phyloP scores from a whole-genome alignment of 495 filamentous ascomycete species.

The Penicillium silybi region DNA sequence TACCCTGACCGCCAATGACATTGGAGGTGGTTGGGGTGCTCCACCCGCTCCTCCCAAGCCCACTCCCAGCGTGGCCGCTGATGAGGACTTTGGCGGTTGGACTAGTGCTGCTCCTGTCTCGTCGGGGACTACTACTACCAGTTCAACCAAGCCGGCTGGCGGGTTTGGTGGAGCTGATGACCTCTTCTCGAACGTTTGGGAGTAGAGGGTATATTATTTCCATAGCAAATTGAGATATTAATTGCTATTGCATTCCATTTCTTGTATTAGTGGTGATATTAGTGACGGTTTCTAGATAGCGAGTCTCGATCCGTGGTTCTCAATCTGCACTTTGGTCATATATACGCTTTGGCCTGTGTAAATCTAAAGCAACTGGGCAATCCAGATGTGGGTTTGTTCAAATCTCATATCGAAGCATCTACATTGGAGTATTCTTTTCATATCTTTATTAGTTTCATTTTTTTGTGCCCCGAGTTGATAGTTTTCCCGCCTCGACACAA shows the following conservation, averaged over 20 bases:
- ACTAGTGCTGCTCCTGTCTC: conserved; percentile 60
- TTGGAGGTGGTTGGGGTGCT: conserved; percentile 56
- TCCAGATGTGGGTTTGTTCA: too few species aligned
- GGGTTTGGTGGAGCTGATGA: conserved; percentile 74
- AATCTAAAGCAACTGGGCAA: too few species aligned
- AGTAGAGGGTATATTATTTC: conserved; percentile 40
- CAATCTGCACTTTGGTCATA: neutral
- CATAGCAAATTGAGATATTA: conserved; percentile 8
- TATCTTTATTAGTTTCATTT: neutral
- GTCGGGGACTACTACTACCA: conserved; percentile 35
- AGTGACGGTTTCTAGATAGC: neutral
- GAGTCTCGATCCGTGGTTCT: too few species aligned
- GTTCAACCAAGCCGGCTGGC: conserved; percentile 45
- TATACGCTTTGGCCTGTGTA: too few species aligned
- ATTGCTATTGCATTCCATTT: neutral
- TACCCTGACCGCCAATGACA: conserved; percentile 42
- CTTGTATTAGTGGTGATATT: conserved; percentile 9
- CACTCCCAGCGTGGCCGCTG: conserved; percentile 63
- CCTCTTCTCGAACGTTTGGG: conserved; percentile 92
- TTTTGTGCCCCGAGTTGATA: too few species aligned
- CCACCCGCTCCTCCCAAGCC: conserved; percentile 35
- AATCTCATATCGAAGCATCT: too few species aligned
- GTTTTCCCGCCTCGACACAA: neutral
- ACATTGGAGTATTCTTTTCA: neutral
- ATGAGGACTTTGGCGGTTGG: conserved; percentile 96